Percentiles rank a stretch among this genome's conserved stretches.
phyloP scores from a whole-genome alignment of 148 eudicot species.

The Vaccinium corymbosum region DNA sequence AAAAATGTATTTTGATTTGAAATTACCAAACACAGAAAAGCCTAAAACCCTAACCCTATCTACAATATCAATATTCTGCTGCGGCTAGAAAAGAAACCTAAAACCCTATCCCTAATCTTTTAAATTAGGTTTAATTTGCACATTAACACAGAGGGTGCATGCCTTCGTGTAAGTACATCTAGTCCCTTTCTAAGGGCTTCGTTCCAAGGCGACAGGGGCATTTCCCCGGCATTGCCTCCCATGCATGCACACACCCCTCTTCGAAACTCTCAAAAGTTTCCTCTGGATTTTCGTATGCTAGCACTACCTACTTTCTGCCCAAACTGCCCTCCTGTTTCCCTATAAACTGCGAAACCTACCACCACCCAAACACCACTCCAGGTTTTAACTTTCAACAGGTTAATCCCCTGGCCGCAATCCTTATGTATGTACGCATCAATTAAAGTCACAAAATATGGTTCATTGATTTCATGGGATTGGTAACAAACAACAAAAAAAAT shows the following conservation, averaged over 20 bases:
- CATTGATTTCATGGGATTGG: neutral
- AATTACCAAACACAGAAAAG: too few relatives aligned
- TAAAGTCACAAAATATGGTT: neutral
- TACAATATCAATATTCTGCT: too few relatives aligned
- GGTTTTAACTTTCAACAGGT: neutral
- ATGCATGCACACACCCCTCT: conserved; percentile 2
- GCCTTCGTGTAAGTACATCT: neutral
- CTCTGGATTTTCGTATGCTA: neutral
- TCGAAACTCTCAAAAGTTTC: neutral
- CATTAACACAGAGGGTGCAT: neutral
- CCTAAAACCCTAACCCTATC: too few relatives aligned
- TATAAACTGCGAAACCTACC: neutral
- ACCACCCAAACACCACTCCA: neutral
- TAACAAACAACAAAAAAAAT: neutral
- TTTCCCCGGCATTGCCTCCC: conserved; percentile 2
- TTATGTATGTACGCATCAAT: neutral
- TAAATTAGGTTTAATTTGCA: neutral
- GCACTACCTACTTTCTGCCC: neutral
- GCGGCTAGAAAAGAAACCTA: neutral
- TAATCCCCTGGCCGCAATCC: neutral
- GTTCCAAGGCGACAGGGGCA: conserved; percentile 1
- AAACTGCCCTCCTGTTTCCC: neutral
- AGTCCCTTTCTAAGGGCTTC: neutral
- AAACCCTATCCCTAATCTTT: neutral
- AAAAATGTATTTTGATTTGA: too few relatives aligned